A percentile compares a stretch with the other conserved stretches of the same genome.
phyloP scores from a whole-genome alignment of 495 filamentous ascomycete genomes.

The Glutinoglossum americanum region DNA sequence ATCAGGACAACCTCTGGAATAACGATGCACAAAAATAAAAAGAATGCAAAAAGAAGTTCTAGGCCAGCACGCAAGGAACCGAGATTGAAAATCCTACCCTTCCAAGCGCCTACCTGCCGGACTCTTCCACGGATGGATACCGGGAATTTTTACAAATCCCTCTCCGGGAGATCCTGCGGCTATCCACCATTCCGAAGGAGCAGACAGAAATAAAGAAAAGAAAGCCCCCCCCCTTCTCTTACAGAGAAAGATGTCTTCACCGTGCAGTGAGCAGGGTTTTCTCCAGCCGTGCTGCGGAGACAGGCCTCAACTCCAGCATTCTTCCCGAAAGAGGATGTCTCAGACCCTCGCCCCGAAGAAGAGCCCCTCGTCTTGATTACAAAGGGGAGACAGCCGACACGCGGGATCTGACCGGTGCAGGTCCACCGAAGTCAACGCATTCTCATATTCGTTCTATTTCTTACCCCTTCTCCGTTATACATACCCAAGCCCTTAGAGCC shows the following conservation, averaged over 20 bases:
- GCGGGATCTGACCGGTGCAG: background rate
- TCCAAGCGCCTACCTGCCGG: background rate
- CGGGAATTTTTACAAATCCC: too few relatives aligned
- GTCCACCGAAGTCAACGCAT: too few relatives aligned
- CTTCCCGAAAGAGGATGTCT: background rate
- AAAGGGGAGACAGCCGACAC: background rate
- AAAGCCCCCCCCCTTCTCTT: too few relatives aligned
- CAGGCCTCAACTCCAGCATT: background rate
- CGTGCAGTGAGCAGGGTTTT: too few relatives aligned
- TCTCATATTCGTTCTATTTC: too few relatives aligned
- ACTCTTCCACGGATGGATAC: background rate
- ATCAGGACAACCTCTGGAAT: too few relatives aligned
- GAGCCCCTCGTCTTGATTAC: background rate
- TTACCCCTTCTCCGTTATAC: too few relatives aligned
- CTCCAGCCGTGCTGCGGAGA: too few relatives aligned
- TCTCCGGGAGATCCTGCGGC: background rate
- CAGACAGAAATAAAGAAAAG: too few relatives aligned
- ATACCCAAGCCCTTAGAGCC: too few relatives aligned
- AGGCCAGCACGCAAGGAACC: background rate
- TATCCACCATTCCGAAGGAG: background rate
- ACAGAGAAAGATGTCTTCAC: too few relatives aligned
- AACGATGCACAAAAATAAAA: too few relatives aligned
- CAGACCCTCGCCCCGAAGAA: background rate
- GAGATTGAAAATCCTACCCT: background rate
- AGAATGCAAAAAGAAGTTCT: background rate